Evolutionary conservation across 2,329 filamentous ascomycete genomes (phyloP).

Genomic region (Sarocladium kiliense): DNA sequence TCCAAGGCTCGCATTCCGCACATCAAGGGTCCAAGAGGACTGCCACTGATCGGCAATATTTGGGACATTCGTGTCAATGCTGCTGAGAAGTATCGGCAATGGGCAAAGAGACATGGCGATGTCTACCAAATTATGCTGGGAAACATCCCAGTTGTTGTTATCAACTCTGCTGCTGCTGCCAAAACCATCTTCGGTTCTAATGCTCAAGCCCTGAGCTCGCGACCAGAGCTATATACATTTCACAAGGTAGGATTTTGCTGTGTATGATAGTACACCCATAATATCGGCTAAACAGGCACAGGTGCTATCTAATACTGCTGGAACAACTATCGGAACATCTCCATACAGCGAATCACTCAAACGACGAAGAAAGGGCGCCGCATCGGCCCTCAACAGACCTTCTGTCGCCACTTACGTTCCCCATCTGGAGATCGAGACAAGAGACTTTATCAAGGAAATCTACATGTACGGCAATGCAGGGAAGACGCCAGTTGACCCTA

Average conservation of each 20-base stretch:
- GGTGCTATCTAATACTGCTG: conserved; percentile 60
- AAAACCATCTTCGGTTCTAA: conserved; percentile 46
- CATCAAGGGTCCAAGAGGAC: conserved; percentile 41
- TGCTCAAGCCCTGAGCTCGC: conserved; percentile 47
- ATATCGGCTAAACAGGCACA: no score
- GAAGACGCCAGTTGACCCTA: conserved; percentile 50
- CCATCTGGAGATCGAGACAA: conserved; percentile 58
- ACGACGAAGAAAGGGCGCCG: conserved; percentile 58
- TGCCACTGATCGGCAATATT: conserved; percentile 51
- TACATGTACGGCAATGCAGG: conserved; percentile 53
- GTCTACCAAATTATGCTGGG: conserved; percentile 56
- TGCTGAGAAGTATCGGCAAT: conserved; percentile 50
- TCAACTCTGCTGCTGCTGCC: conserved; percentile 48
- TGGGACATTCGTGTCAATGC: conserved; percentile 50
- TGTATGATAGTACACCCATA: no score
- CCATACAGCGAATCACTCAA: conserved; percentile 63
- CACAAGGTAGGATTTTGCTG: conserved; percentile 39
- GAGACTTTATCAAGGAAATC: conserved; percentile 57
- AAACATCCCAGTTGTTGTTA: conserved; percentile 50
- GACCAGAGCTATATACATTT: conserved; percentile 55
- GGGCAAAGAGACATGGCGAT: conserved; percentile 40
- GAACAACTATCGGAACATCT: conserved; percentile 63
- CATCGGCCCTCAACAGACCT: conserved; percentile 60
- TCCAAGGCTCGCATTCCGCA: conserved; percentile 36
- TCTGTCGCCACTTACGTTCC: conserved; percentile 58